Base-by-base conservation (phyloP, 139 green algal species). In the Tetradesmus obliquus region DNA sequence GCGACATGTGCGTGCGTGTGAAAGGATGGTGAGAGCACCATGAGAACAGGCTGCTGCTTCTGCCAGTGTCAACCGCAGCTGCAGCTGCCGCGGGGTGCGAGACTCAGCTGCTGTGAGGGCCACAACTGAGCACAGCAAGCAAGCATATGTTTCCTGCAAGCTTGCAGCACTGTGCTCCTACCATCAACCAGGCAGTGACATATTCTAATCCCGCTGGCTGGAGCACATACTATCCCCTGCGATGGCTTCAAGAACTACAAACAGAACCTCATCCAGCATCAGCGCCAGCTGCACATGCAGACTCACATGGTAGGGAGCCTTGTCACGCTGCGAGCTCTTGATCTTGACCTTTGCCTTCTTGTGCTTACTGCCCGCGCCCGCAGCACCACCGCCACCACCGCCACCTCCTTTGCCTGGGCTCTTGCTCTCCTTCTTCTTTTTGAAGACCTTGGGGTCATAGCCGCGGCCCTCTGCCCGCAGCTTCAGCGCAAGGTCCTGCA, bases 281-380 rank as follows among this genome's bases (percentile, higher is more conserved):
- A 71, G 60, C 60, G 8, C 6, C 60, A 71, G 60, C 9, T 22
- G 10, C 60, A 20, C 66, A 24, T 4, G 3, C 17, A 10, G 15
- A 20, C 88, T 79, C 57, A 91, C 88, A 57, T 91, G 62, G 88
- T 91, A 91, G 5, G 88, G 88, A 72, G 88, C 76, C 79, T 91
- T 91, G 79, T 91, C 84, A 22, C 88, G 55, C 88, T 91, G 88
- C 20, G 76, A 87, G 20, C 79, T 80, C 88, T 91, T 91, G 88
- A 91, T 79, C 88, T 91, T 91, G 3, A 91, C 79, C 55, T 91
- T 91, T 20, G 76, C 79, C 22, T 86, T 87, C 15, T 55, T 72
- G 19, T 91, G 87, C 45, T 84, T 90, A 20, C 69, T 71, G 22
- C n/a, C 76, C 6, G 76, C 76, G 7, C 3, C 76, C 24, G 74